phyloP scores from a whole-genome alignment of 225 moss, liverwort and hornwort species.

The Pseudisothecium myosuroides region DNA sequence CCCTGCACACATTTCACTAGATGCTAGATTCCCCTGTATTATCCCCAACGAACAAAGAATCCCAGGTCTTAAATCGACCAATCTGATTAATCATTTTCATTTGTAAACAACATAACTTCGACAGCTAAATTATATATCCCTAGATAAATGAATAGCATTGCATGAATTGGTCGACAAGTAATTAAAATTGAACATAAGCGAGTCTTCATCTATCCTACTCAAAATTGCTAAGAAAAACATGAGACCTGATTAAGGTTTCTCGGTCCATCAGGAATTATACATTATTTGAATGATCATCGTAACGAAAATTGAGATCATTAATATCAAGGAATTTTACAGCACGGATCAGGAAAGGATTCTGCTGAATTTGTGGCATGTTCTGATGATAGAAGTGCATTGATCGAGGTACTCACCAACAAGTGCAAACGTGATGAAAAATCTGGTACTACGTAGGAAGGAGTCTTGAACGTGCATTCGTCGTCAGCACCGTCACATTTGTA shows the following conservation, averaged over 20 bases:
- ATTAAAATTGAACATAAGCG: background rate
- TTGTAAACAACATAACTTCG: background rate
- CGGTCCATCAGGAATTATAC: background rate
- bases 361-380: no score
- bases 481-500: conserved; percentile 13
- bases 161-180: background rate
- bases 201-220: background rate
- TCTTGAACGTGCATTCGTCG: conserved; percentile 16
- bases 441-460: conserved; percentile 8
- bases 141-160: background rate
- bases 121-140: background rate
- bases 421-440: conserved; percentile 22
- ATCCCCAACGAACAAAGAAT: background rate
- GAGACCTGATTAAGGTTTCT: background rate
- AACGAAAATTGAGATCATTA: background rate
- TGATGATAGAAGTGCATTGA: background rate
- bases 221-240: background rate
- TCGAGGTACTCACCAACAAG: background rate
- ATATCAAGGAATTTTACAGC: background rate
- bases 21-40: background rate
- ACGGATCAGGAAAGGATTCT: background rate
- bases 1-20: background rate
- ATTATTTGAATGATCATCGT: background rate
- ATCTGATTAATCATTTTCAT: background rate
- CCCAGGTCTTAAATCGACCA: background rate